A percentile compares a stretch with the other conserved stretches of the same genome.
Conservation (phyloP, 805 yeast genomes). For the Myxozyma neotropica region DNA sequence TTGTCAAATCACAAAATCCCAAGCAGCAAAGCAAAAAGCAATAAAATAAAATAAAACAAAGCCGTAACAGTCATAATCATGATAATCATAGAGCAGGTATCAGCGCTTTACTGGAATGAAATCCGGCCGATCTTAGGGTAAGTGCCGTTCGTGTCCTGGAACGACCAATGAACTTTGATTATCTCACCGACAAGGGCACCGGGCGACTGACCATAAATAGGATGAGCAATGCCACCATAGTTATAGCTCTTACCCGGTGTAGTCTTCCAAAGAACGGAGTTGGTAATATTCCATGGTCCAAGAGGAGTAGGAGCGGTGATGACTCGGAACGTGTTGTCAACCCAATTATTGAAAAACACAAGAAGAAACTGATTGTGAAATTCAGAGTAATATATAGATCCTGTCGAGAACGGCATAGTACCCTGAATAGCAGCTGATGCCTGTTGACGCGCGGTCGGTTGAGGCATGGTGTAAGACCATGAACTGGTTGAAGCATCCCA, state of each 20-base stretch:
- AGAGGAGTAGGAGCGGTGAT: conserved; percentile 27
- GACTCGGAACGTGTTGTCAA: conserved; percentile 23
- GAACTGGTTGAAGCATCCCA: conserved; percentile 17
- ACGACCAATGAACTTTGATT: conserved; percentile 22
- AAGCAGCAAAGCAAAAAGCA: no score
- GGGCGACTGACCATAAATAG: conserved; percentile 20
- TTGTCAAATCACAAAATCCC: no score
- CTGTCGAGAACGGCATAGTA: conserved; percentile 27
- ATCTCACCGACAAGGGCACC: no score
- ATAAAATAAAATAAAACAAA: no score
- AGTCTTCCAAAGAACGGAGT: conserved; percentile 11
- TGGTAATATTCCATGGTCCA: conserved; percentile 26
- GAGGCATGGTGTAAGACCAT: conserved; percentile 20
- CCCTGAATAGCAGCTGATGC: conserved; percentile 24
- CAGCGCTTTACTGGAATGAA: not conserved
- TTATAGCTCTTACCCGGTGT: conserved; percentile 19
- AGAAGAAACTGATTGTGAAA: conserved; percentile 27
- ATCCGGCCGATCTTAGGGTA: conserved; percentile 16
- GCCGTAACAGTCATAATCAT: no score
- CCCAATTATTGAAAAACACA: conserved; percentile 29
- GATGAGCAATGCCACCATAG: conserved; percentile 28
- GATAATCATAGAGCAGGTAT: no score
- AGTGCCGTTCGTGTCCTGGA: conserved; percentile 20
- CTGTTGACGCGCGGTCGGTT: conserved; percentile 27
- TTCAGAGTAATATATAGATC: conserved; percentile 26